phyloP scores from a whole-genome alignment of 2,329 filamentous ascomycete genomes.

The Rhinocladiella mackenziei region DNA sequence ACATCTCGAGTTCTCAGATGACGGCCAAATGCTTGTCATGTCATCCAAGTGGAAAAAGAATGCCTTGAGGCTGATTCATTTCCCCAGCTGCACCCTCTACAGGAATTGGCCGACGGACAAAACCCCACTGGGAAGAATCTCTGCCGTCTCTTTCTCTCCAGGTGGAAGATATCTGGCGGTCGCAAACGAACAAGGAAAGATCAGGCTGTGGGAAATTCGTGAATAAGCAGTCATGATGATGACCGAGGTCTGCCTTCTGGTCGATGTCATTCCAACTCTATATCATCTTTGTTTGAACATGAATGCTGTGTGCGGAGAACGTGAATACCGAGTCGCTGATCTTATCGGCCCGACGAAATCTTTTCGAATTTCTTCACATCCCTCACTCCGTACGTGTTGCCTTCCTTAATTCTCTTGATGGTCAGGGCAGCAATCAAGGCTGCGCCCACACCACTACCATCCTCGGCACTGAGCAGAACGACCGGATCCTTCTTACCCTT shows the following conservation, averaged over 20 bases:
- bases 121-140: slow-evolving; percentile 82
- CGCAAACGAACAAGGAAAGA: slow-evolving; percentile 82
- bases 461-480: slow-evolving; percentile 83
- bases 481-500: slow-evolving; percentile 75
- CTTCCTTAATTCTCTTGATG: slow-evolving; percentile 58
- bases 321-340: too few relatives aligned
- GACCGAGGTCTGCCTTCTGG: slow-evolving; percentile 1
- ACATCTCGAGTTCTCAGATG: slow-evolving; percentile 73
- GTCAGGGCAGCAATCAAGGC: slow-evolving; percentile 81
- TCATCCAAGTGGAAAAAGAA: slow-evolving; percentile 84
- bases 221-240: slow-evolving; percentile 44
- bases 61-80: slow-evolving; percentile 78
- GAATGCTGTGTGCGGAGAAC: too few relatives aligned
- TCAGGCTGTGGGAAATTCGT: slow-evolving; percentile 85
- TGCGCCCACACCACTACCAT: slow-evolving; percentile 94
- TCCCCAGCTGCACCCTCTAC: slow-evolving; percentile 90
- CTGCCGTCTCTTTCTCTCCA: slow-evolving; percentile 55
- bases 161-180: slow-evolving; percentile 58
- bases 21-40: slow-evolving; percentile 85
- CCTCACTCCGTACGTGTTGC: slow-evolving; percentile 56
- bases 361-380: slow-evolving; percentile 41
- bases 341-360: not conserved
- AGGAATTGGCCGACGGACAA: slow-evolving; percentile 92
- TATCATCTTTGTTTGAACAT: too few relatives aligned
- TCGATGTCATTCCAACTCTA: too few relatives aligned